Conservation (phyloP, 2,329 filamentous ascomycete species). For the Chrysoporthe austroafricana region DNA sequence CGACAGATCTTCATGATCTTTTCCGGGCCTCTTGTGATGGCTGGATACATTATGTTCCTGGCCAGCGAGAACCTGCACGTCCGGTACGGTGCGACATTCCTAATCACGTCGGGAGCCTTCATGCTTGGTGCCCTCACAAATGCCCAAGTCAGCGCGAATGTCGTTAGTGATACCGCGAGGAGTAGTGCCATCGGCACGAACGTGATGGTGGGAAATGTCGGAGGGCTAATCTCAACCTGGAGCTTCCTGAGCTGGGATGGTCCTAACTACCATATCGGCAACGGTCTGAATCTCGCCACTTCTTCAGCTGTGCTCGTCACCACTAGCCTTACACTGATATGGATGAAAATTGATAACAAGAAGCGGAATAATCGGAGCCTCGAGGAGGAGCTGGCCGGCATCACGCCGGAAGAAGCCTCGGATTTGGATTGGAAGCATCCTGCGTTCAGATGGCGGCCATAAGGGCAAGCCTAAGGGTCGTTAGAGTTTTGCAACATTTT, state of each 20-base stretch:
- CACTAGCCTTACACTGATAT: constrained; percentile 52
- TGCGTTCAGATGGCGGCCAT: constrained; percentile 59
- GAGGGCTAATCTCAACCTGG: constrained; percentile 70
- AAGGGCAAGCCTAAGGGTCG: not conserved
- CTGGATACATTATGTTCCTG: constrained; percentile 73
- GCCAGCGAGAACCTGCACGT: constrained; percentile 54
- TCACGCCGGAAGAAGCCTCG: constrained; percentile 57
- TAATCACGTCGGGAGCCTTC: constrained; percentile 68
- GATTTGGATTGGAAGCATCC: constrained; percentile 71
- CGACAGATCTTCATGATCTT: constrained; percentile 65
- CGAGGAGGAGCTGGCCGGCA: constrained; percentile 53
- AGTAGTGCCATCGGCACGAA: constrained; percentile 68
- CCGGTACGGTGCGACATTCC: constrained; percentile 72
- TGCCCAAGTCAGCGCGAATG: constrained; percentile 70
- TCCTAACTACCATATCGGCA: constrained; percentile 71
- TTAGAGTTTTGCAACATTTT: too few relatives aligned
- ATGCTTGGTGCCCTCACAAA: constrained; percentile 67
- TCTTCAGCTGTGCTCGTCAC: constrained; percentile 55
- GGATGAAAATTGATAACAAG: constrained; percentile 65
- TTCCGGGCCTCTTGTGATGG: constrained; percentile 66
- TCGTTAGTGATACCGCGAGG: constrained; percentile 71
- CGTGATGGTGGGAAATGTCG: constrained; percentile 76
- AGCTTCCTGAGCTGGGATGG: constrained; percentile 65
- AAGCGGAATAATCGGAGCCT: constrained; percentile 53
- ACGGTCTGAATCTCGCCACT: constrained; percentile 69